phyloP scores from a whole-genome alignment of 2,329 filamentous ascomycete species.

The Pestalotiopsis sp. region DNA sequence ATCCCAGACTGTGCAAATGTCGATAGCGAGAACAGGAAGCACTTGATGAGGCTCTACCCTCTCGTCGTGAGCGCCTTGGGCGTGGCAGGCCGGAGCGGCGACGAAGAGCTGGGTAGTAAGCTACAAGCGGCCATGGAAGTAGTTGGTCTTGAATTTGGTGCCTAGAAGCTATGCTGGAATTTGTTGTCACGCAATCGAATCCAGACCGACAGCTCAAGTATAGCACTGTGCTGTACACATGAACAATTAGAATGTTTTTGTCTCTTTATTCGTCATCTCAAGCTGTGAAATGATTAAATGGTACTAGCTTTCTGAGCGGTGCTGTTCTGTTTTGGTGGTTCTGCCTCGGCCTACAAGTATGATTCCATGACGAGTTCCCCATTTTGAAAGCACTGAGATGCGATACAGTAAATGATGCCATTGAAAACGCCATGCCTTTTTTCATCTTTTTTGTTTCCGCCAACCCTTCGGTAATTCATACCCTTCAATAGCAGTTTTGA shows the following conservation, averaged over 20 bases:
- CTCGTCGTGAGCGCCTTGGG: conserved; percentile 68
- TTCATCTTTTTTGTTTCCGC: neutral
- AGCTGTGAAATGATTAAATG: neutral
- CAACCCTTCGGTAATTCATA: neutral
- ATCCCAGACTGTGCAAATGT: conserved; percentile 61
- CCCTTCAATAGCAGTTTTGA: neutral
- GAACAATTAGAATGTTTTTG: neutral
- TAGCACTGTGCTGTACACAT: neutral
- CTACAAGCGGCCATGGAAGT: conserved; percentile 64
- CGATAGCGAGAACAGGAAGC: conserved; percentile 67
- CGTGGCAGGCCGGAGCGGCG: conserved; percentile 59
- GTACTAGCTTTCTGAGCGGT: conserved; percentile 1
- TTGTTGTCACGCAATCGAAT: neutral
- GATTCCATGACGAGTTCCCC: neutral
- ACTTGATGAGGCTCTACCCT: conserved; percentile 81
- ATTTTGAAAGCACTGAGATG: neutral
- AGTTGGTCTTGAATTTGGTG: conserved; percentile 61
- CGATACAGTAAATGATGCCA: conserved; percentile 3
- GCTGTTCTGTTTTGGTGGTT: neutral
- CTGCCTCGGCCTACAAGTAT: neutral
- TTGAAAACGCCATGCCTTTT: conserved; percentile 5
- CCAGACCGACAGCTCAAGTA: neutral
- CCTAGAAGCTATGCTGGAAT: conserved; percentile 21
- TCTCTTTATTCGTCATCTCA: neutral
- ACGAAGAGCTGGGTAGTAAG: conserved; percentile 61